Percentiles rank a stretch among this genome's conserved stretches.
phyloP scores from a whole-genome alignment of 2,329 filamentous ascomycete species.

The Helotiales sp. region DNA sequence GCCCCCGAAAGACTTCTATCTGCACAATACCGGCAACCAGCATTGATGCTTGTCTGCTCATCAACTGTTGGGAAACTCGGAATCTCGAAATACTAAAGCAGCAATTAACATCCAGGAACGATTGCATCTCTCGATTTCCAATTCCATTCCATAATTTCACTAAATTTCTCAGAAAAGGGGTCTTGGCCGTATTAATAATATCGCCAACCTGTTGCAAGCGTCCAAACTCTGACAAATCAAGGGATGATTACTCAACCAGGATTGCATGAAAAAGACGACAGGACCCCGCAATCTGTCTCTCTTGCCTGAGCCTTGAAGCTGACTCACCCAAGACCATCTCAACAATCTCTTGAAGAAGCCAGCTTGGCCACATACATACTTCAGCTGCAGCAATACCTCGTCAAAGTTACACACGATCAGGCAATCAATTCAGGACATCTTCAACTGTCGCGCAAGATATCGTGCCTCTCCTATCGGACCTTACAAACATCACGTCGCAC shows the following conservation, averaged over 20 bases:
- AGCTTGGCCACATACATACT: neutral
- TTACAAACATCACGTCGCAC: neutral
- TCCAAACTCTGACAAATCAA: conserved; percentile 7
- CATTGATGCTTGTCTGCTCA: too few relatives aligned
- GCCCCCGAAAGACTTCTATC: too few relatives aligned
- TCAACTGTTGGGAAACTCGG: too few relatives aligned
- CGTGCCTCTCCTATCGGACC: neutral
- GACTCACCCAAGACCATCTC: neutral
- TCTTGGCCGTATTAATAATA: neutral
- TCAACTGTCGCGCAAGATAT: neutral
- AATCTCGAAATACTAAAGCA: too few relatives aligned
- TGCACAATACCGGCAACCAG: too few relatives aligned
- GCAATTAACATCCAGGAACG: neutral
- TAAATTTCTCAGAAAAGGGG: neutral
- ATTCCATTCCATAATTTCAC: neutral
- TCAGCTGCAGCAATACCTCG: neutral
- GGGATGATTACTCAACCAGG: conserved; percentile 2
- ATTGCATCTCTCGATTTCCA: conserved; percentile 2
- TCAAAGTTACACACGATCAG: neutral
- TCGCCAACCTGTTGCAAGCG: too few relatives aligned
- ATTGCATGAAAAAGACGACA: neutral
- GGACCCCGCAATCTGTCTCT: conserved; percentile 3
- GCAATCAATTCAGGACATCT: neutral
- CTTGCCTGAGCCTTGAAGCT: neutral
- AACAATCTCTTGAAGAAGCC: neutral